Percentiles rank a stretch among this genome's conserved stretches.
Evolutionary conservation across 352 stramenopile species (phyloP).

Genomic region (Phytophthora kernoviae): DNA sequence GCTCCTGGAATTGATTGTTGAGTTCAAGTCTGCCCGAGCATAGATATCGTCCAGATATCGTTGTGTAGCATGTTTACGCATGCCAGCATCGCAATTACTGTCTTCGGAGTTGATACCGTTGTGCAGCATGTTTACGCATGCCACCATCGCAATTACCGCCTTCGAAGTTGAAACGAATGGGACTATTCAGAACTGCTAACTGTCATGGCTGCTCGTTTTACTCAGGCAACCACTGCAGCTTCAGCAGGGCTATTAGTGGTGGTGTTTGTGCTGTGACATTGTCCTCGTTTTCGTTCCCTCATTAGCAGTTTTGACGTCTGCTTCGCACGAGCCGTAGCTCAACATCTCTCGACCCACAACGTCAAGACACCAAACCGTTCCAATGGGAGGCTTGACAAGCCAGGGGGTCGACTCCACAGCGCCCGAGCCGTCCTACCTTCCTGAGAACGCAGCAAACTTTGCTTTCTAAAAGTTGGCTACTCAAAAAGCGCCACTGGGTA

Average conservation of each 20-base stretch:
- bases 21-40: neutral
- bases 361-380: neutral
- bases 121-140: neutral
- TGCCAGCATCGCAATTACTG: neutral
- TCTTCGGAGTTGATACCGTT: too few relatives aligned
- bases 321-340: conserved; percentile 1
- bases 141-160: neutral
- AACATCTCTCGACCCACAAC: neutral
- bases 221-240: conserved; percentile 15
- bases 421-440: conserved; percentile 10
- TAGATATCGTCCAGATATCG: neutral
- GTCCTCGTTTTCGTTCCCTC: neutral
- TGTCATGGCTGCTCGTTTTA: neutral
- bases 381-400: conserved; percentile 19
- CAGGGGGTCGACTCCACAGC: conserved; percentile 8
- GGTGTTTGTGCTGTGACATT: neutral
- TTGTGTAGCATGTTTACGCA: neutral
- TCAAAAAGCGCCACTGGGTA: conserved; percentile 70
- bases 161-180: too few relatives aligned
- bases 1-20: neutral
- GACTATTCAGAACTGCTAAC: too few relatives aligned
- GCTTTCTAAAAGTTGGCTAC: conserved; percentile 75
- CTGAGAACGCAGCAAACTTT: conserved; percentile 41
- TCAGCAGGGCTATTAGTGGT: conserved; percentile 1
- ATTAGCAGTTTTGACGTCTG: conserved; percentile 21